These are phyloP conservation scores for Blastocystis sp. DNA, from an alignment of 352 stramenopile genomes.

Conservation along the genomic window DNA sequence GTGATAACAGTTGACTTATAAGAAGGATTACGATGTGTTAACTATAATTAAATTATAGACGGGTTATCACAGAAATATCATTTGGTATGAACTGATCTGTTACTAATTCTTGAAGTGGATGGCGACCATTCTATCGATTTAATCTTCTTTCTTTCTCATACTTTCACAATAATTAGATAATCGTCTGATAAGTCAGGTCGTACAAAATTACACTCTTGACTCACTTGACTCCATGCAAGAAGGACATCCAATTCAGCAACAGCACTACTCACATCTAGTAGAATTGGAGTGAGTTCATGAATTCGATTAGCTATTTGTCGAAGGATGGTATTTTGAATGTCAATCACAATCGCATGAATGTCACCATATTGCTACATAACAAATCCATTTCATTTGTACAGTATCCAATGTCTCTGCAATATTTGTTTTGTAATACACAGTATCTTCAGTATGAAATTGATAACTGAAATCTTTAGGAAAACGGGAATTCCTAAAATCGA, in stretches of 20 bases:
- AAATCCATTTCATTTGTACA: neutral
- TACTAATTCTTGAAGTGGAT: constrained; percentile 45
- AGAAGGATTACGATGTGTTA: too few relatives aligned
- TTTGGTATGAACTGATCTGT: constrained; percentile 54
- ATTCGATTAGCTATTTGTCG: neutral
- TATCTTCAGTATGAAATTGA: constrained; percentile 56
- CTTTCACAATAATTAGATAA: neutral
- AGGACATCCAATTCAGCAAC: constrained; percentile 46
- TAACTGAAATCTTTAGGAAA: constrained; percentile 36
- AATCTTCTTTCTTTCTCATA: neutral
- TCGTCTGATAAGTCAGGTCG: neutral
- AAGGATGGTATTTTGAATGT: constrained; percentile 11
- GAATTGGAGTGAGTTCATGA: neutral
- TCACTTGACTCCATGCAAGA: neutral
- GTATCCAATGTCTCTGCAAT: neutral
- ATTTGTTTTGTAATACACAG: constrained; percentile 43
- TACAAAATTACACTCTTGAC: neutral
- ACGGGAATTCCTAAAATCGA: neutral
- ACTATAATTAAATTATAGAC: neutral
- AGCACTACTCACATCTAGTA: neutral
- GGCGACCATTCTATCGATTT: constrained; percentile 22
- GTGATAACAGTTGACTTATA: neutral
- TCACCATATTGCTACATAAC: constrained; percentile 26
- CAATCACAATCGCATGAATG: constrained; percentile 13
- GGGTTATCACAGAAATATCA: neutral